A percentile compares a stretch with the other conserved stretches of the same genome.
Conservation (phyloP, 2,329 filamentous ascomycete species). For the Lasiodiplodia sp. region DNA sequence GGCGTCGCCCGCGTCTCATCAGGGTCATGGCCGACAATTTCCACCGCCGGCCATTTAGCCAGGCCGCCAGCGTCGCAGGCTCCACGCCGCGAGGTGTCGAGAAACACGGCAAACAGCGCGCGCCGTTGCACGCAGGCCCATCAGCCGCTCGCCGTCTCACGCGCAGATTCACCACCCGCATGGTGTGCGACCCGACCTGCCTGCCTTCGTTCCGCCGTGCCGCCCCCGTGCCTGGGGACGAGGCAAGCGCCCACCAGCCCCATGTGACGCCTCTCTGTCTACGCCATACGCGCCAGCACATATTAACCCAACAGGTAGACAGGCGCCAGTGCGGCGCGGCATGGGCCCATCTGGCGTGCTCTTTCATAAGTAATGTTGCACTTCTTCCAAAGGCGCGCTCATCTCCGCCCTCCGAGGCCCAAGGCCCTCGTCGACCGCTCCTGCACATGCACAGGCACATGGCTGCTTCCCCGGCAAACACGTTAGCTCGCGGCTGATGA, state of each 20-base stretch:
- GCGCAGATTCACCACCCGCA: conserved; percentile 12
- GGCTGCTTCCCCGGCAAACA: not conserved
- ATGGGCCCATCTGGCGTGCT: conserved; percentile 10
- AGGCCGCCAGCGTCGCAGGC: conserved; percentile 25
- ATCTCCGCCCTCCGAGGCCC: conserved; percentile 19
- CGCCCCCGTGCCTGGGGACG: conserved; percentile 13
- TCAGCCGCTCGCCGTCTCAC: conserved; percentile 28
- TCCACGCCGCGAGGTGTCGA: not conserved
- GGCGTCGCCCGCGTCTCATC: conserved; percentile 26
- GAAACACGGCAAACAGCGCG: not conserved
- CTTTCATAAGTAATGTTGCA: conserved; percentile 14
- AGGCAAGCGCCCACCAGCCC: conserved; percentile 6
- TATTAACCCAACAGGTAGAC: conserved; percentile 24
- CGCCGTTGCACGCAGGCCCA: conserved; percentile 14
- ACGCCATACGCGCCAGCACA: conserved; percentile 27
- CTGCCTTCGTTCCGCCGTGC: conserved; percentile 19
- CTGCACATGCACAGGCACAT: not conserved
- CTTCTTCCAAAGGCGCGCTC: conserved; percentile 1
- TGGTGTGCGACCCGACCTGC: conserved; percentile 21
- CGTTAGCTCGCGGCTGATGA: not conserved
- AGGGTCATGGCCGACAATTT: conserved; percentile 25
- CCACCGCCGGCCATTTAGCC: conserved; percentile 21
- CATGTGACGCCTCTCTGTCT: conserved; percentile 21
- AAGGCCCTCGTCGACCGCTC: not conserved
- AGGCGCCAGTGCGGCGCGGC: conserved; percentile 13